Conservation (phyloP, 169 alveolate species). For the Plasmodium billcollinsi region DNA sequence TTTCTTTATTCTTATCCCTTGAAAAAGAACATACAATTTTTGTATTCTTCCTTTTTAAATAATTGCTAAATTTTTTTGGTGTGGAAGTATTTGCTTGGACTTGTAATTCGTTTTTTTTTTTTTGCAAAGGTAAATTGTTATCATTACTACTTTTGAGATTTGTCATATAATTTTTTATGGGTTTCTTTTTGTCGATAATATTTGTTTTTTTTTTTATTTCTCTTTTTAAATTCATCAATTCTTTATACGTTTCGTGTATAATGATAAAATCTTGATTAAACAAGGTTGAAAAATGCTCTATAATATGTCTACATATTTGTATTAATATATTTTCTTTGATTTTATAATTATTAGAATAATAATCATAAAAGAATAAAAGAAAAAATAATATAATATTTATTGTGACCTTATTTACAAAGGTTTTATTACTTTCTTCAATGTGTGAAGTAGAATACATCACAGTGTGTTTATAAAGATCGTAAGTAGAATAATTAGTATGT, state of each 20-base stretch:
- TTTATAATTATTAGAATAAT: conserved; percentile 62
- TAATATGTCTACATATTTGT: conserved; percentile 69
- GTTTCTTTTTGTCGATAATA: not conserved
- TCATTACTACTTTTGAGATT: no score
- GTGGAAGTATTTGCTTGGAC: no score
- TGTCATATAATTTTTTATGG: not conserved
- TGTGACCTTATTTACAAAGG: conserved; percentile 64
- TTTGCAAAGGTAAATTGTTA: no score
- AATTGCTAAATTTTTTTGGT: no score
- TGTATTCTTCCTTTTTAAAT: no score
- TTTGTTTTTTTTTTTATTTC: conserved; percentile 10
- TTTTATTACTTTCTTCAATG: conserved; percentile 35
- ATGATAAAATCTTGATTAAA: conserved; percentile 27
- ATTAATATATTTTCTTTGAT: conserved; percentile 71
- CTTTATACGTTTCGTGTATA: conserved; percentile 11
- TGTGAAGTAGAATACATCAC: no score
- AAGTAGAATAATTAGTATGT: no score
- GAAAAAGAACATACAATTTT: no score
- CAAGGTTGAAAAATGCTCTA: conserved; percentile 62
- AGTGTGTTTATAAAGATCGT: no score
- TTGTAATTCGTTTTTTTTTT: no score
- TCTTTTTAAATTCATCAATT: conserved; percentile 1
- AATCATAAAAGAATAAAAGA: conserved; percentile 73
- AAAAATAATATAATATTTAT: conserved; percentile 65
- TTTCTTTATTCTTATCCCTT: no score